phyloP scores from a whole-genome alignment of 75 land plant species.

The Pseudotsuga menziesii region DNA sequence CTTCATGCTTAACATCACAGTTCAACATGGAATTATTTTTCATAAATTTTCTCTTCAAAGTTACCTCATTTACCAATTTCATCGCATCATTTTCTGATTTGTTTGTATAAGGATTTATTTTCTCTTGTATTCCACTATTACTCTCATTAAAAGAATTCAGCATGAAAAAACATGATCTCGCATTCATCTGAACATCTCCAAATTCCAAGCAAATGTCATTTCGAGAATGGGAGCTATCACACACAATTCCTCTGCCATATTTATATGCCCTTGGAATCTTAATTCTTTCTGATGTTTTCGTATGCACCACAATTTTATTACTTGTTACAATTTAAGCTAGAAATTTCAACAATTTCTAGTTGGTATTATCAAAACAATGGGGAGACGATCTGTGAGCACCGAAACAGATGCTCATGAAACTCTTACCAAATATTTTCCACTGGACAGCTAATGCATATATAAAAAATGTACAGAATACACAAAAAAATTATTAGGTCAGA shows the following conservation, averaged over 20 bases:
- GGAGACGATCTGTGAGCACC: too few species aligned
- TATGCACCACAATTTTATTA: background rate
- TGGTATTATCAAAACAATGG: too few species aligned
- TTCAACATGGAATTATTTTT: background rate
- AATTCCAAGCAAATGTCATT: conserved; percentile 28
- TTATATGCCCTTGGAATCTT: conserved; percentile 2
- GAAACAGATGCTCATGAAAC: too few species aligned
- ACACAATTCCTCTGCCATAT: conserved; percentile 12
- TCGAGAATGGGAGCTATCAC: conserved; percentile 40
- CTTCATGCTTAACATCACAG: conserved; percentile 31
- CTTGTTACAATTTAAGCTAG: too few species aligned
- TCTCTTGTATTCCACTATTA: too few species aligned
- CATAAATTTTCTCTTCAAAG: background rate
- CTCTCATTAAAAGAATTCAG: conserved; percentile 12
- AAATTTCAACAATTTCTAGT: too few species aligned
- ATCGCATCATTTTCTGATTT: conserved; percentile 45
- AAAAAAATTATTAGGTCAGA: too few species aligned
- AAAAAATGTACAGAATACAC: too few species aligned
- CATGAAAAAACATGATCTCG: conserved; percentile 3
- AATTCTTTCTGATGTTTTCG: too few species aligned
- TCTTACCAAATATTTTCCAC: too few species aligned
- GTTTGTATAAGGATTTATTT: too few species aligned
- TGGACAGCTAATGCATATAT: too few species aligned
- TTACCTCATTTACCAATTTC: conserved; percentile 38
- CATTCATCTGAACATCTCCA: conserved; percentile 15